Evolutionary conservation across 768 basidiomycete genomes (phyloP).

Genomic region (Suillus lakei): DNA sequence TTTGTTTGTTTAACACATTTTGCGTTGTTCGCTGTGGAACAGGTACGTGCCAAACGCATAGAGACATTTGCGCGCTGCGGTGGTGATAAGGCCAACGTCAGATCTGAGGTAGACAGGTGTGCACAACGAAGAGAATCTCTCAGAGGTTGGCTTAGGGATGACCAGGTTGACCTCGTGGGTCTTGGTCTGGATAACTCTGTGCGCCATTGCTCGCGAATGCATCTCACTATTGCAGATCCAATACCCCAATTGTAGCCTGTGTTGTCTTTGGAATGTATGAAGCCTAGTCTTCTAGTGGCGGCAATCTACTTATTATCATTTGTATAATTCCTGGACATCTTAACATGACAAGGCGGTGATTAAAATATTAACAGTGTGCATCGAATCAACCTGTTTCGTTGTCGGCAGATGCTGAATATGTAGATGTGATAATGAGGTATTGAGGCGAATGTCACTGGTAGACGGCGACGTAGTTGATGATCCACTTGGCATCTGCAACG

Average conservation of each 20-base stretch:
- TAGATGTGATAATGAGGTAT: not conserved
- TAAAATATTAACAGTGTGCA: not conserved
- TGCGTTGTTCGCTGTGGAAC: not conserved
- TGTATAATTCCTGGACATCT: not conserved
- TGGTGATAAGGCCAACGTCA: not conserved
- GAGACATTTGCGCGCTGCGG: not conserved
- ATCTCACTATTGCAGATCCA: not conserved
- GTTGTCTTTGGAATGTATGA: not conserved
- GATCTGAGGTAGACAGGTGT: not conserved
- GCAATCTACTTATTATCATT: not conserved
- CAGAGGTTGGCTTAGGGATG: not conserved
- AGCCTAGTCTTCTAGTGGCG: not conserved
- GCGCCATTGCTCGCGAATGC: not conserved
- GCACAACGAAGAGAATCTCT: not conserved
- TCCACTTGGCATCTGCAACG: conserved; percentile 55
- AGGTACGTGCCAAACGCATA: not conserved
- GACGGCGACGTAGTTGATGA: conserved; percentile 59
- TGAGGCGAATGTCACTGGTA: conserved; percentile 39
- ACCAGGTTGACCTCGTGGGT: not conserved
- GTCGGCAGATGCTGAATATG: not conserved
- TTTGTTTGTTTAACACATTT: no score
- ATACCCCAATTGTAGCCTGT: conserved; percentile 18
- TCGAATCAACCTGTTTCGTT: not conserved
- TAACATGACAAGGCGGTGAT: not conserved
- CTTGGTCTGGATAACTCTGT: not conserved